These are phyloP conservation scores for Colletotrichum neosansevieriae DNA, from an alignment of 2,329 filamentous ascomycete species.

Conservation along the genomic window DNA sequence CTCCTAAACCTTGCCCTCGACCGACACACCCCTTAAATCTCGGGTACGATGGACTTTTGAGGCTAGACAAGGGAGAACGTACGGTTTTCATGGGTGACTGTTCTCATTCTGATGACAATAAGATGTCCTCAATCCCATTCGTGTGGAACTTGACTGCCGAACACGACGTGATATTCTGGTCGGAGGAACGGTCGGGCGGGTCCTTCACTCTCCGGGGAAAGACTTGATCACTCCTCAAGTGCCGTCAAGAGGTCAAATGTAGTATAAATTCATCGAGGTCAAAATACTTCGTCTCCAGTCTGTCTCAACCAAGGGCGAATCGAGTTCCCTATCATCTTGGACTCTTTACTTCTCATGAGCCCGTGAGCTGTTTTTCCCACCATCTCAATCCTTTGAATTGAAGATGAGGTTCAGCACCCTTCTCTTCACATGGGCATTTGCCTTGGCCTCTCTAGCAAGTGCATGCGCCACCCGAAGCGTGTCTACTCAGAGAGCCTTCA, in stretches of 20 bases:
- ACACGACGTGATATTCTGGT: not conserved
- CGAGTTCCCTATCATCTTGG: not conserved
- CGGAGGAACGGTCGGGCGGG: constrained; percentile 9
- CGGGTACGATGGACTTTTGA: not conserved
- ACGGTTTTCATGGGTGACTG: not conserved
- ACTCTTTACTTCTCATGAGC: too few relatives aligned
- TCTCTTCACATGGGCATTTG: not conserved
- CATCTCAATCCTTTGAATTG: too few relatives aligned
- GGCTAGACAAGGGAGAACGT: not conserved
- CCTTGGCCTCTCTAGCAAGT: not conserved
- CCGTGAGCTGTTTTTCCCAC: too few relatives aligned
- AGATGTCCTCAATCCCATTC: not conserved
- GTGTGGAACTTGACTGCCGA: not conserved
- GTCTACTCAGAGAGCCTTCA: not conserved
- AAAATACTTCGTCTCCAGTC: too few relatives aligned
- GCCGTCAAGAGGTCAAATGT: too few relatives aligned
- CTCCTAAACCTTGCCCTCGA: constrained; percentile 6
- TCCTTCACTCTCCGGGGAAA: not conserved
- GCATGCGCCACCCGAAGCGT: not conserved
- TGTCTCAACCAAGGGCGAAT: too few relatives aligned
- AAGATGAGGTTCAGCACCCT: constrained; percentile 14
- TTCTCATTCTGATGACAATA: not conserved
- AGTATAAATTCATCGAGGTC: too few relatives aligned
- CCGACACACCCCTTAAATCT: constrained; percentile 31
- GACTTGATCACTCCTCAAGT: too few relatives aligned